A percentile compares a stretch with the other conserved stretches of the same genome.
phyloP scores from a whole-genome alignment of 2,329 filamentous ascomycete genomes.

The Hymenotorrendiella dingleyae region DNA sequence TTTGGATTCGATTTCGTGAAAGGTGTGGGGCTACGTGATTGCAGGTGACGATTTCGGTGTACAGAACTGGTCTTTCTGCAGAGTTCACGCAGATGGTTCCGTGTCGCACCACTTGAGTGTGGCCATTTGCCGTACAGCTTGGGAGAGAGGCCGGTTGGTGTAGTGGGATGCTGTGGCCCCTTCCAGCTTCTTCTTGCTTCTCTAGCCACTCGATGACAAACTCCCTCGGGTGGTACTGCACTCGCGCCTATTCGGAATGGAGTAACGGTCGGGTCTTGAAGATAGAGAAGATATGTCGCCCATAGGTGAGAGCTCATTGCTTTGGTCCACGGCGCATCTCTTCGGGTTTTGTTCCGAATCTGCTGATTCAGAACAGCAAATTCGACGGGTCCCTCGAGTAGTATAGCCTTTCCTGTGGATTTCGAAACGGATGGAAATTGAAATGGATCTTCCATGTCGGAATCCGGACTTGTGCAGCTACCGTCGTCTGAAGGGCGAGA shows the following conservation, averaged over 20 bases:
- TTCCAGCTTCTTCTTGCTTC: conserved; percentile 63
- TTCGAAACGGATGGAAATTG: conserved; percentile 23
- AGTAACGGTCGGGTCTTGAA: conserved; percentile 62
- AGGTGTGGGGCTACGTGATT: conserved; percentile 49
- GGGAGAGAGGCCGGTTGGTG: conserved; percentile 43
- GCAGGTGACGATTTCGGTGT: conserved; percentile 39
- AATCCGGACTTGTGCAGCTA: conserved; percentile 47
- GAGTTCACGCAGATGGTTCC: conserved; percentile 55
- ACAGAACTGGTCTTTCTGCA: conserved; percentile 46
- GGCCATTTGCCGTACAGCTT: conserved; percentile 55
- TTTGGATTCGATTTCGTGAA: conserved; percentile 47
- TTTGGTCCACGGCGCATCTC: conserved; percentile 53
- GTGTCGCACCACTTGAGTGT: conserved; percentile 56
- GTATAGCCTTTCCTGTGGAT: conserved; percentile 17
- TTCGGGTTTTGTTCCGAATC: conserved; percentile 27
- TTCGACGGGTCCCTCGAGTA: conserved; percentile 3
- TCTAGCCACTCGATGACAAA: conserved; percentile 59
- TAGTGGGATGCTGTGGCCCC: conserved; percentile 45
- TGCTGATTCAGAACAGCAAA: conserved; percentile 19
- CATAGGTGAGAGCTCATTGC: conserved; percentile 61
- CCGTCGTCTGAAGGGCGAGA: conserved; percentile 52
- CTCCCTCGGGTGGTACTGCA: conserved; percentile 58
- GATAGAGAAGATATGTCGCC: conserved; percentile 58
- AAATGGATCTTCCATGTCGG: conserved; percentile 34
- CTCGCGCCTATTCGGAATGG: conserved; percentile 59